Conservation (phyloP, 805 yeast species). For the Wickerhamiella occidentalis region DNA sequence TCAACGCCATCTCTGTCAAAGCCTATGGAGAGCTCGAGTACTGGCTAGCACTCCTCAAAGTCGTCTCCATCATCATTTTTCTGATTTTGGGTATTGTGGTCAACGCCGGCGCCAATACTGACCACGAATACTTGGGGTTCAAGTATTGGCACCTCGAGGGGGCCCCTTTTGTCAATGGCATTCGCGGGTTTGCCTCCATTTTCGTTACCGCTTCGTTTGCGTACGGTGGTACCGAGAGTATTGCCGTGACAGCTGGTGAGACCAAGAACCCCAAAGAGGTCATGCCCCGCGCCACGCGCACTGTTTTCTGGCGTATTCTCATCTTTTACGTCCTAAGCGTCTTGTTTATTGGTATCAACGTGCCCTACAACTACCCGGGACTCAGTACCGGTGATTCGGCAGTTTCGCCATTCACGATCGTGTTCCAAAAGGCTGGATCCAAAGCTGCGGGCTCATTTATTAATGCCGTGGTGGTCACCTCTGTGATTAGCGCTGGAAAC, state of each 20-base stretch:
- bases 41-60: constrained; percentile 55
- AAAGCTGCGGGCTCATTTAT: constrained; percentile 38
- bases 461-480: constrained; percentile 47
- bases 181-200: constrained; percentile 36
- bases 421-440: constrained; percentile 35
- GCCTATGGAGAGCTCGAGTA: constrained; percentile 52
- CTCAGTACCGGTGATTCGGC: constrained; percentile 34
- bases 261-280: constrained; percentile 46
- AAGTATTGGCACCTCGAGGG: constrained; percentile 44
- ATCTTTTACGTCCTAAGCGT: constrained; percentile 43
- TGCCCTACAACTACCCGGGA: constrained; percentile 42
- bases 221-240: constrained; percentile 47
- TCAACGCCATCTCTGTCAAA: constrained; percentile 40
- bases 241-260: constrained; percentile 51
- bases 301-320: constrained; percentile 43
- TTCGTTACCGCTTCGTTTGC: constrained; percentile 49
- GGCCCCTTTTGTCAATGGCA: constrained; percentile 30
- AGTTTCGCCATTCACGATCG: constrained; percentile 37
- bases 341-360: constrained; percentile 46
- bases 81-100: constrained; percentile 45
- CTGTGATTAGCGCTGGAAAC: constrained; percentile 55
- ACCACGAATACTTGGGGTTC: constrained; percentile 41
- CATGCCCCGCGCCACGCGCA: constrained; percentile 46
- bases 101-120: constrained; percentile 44
- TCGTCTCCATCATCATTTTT: constrained; percentile 52